Evolutionary conservation across 1,284 basidiomycete species (phyloP), one percentile per base, ranked within the genome.

Genomic region (Sanguinoderma infundibulare): DNA sequence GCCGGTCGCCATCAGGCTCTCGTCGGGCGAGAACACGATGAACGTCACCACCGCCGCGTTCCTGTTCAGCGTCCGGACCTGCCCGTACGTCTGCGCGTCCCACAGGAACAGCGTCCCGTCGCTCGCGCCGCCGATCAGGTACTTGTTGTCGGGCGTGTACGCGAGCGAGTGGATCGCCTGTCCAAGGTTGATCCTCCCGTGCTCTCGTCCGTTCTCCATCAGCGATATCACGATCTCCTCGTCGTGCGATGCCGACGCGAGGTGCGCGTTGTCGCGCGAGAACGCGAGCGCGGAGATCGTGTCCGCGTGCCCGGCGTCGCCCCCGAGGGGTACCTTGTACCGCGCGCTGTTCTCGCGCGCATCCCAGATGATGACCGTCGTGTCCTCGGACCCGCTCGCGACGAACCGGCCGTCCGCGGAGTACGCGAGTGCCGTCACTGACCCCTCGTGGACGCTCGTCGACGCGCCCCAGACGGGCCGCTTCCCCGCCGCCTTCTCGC

Each of bases 21-120:
- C 64, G 53, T 70, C 64, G 17, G 60, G 46, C 4, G 69, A 70
- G 64, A 70, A 74, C 28, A 67, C 52, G 53, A 70, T 65, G 58
- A 62, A 65, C 40, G 57, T 62, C 22, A 72, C 63, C n/a, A 59
- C 61, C 9, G 63, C 64, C 10, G 34, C 40, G 52, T 68, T 65
- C 30, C 53, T 60, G 4, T 42, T 28, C n/a, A 68, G 49, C 32
- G 50, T 39, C 6, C 34, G 22, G 10, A 30, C 28, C 4, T n/a
- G 30, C 3, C 28, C 46, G 34, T 63, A 62, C 17, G 65, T 61
- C 10, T 50, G 53, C 9, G 65, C 42, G 36, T 71, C 53, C 71
- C 71, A 74, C 9, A 70, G 47, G 20, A 63, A 49, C 35, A 73
- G 53, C 9, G 61, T 63, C 30, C 64, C 66, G 55, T 72, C 67